Base-by-base conservation (phyloP, 306 rosid species). In the Senna siamea region DNA sequence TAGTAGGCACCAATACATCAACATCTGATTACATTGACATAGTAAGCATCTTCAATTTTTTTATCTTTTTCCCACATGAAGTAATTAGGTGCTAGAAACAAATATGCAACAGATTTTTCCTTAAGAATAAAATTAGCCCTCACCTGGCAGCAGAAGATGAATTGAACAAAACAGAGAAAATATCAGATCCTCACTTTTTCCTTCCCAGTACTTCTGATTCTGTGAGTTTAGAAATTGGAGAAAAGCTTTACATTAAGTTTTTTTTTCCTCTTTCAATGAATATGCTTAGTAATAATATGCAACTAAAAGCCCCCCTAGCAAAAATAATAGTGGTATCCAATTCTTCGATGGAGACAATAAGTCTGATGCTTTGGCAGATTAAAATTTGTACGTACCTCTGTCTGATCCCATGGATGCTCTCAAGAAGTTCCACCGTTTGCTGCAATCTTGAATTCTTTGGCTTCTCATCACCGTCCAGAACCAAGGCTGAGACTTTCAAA, bases 341-440 rank as follows among this genome's bases (percentile, higher is more conserved):
- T 59, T 66, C 62, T 59, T 61, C 79, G 66, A 48, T 32, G 60
- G 46, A 44, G 43, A 44, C 56, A 44, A 52, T 20, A 59, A 57
- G 69, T 77, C 26, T 61, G 18, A 56, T 52, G 20, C 37, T 52
- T 26, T 34, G 5, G 51, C 50, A 61, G 67, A 77, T 15, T 52
- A 56, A 79, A 65, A 61, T 48, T 47, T 57, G 61, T 77, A 91
- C 96, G 96, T 94, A 91, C 97, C 97, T 94, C 78, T 83, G 80
- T 74, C 97, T 84, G 69, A 89, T 71, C 50, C 69, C 76, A 30
- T 79, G 78, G 70, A 91, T 74, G 83, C 84, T 79, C 71, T 91
- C 93, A 60, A 91, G 94, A 82, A 94, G 92, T 65, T 91, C 91
- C 74, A 55, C 44, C 17, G 83, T 85, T 88, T 82, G 89, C 51